Percentiles rank a stretch among this genome's conserved stretches.
Conservation (phyloP, 345 rosid genomes). For the Brassica nigra region DNA sequence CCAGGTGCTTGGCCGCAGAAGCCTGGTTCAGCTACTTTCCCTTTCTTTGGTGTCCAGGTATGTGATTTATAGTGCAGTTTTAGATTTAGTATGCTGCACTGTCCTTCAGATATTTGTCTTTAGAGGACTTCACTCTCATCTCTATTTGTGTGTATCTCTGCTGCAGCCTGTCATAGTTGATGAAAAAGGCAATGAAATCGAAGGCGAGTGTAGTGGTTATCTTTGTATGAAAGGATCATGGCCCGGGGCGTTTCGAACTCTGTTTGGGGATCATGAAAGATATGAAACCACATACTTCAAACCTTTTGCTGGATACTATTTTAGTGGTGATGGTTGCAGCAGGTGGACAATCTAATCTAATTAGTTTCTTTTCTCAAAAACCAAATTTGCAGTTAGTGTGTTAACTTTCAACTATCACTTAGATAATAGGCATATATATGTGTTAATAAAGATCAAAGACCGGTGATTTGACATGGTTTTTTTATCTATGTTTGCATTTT, state of each 20-base stretch:
- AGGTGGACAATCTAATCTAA: slow-evolving; percentile 48
- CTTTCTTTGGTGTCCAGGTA: slow-evolving; percentile 99
- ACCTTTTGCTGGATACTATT: slow-evolving; percentile 94
- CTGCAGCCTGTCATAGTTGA: slow-evolving; percentile 86
- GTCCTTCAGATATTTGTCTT: neutral
- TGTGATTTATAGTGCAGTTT: slow-evolving; percentile 22
- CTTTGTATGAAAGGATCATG: slow-evolving; percentile 87
- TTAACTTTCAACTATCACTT: neutral
- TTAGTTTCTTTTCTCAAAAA: neutral
- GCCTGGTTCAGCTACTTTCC: slow-evolving; percentile 99
- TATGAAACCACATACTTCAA: slow-evolving; percentile 94
- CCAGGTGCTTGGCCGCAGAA: slow-evolving; percentile 99
- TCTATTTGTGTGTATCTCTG: slow-evolving; percentile 9
- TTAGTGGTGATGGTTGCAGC: slow-evolving; percentile 95
- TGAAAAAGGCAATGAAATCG: slow-evolving; percentile 93
- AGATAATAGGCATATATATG: neutral
- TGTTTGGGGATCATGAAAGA: slow-evolving; percentile 97
- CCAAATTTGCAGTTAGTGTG: slow-evolving; percentile 12
- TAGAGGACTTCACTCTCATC: slow-evolving; percentile 7
- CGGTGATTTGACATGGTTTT: neutral
- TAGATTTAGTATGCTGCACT: slow-evolving; percentile 1
- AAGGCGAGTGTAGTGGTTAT: slow-evolving; percentile 94
- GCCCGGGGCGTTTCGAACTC: slow-evolving; percentile 98
- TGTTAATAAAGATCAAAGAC: slow-evolving; percentile 17
- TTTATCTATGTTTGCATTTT: slow-evolving; percentile 19